These are phyloP conservation scores for Spathaspora hagerdaliae DNA, from an alignment of 805 yeast genomes.

Conservation along the genomic window DNA sequence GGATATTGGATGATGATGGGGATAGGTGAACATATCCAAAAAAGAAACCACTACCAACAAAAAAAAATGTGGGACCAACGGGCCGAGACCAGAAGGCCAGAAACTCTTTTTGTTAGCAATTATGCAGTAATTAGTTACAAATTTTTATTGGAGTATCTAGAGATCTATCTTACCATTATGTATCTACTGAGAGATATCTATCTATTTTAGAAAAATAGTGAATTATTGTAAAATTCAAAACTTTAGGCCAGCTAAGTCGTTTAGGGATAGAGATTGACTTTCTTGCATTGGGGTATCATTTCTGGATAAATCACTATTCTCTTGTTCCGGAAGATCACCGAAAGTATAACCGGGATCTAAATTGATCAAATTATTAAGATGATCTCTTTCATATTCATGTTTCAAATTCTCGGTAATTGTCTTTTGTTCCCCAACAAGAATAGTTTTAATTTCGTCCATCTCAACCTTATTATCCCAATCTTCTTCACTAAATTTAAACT, in stretches of 20 bases:
- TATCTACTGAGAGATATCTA: too few relatives aligned
- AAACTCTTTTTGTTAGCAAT: too few relatives aligned
- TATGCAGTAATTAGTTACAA: too few relatives aligned
- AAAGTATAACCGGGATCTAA: slow-evolving; percentile 10
- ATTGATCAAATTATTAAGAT: slow-evolving; percentile 11
- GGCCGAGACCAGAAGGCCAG: too few relatives aligned
- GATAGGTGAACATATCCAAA: too few relatives aligned
- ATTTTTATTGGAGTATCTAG: too few relatives aligned
- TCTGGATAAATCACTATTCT: not conserved
- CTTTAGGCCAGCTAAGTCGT: slow-evolving; percentile 9
- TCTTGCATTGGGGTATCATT: not conserved
- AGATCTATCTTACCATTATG: too few relatives aligned
- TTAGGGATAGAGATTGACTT: slow-evolving; percentile 1
- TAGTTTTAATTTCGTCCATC: slow-evolving; percentile 8
- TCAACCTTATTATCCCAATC: slow-evolving; percentile 9
- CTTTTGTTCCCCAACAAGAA: slow-evolving; percentile 15
- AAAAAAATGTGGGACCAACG: too few relatives aligned
- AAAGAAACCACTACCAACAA: too few relatives aligned
- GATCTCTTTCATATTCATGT: slow-evolving; percentile 6
- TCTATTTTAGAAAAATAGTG: too few relatives aligned
- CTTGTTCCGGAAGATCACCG: slow-evolving; percentile 1
- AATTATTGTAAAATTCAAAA: slow-evolving; percentile 6
- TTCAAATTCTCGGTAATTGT: slow-evolving; percentile 12
- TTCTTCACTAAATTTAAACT: slow-evolving; percentile 10
- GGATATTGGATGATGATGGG: too few relatives aligned